These are phyloP conservation scores for Andrographis paniculata DNA, from an alignment of 305 asterid species.

Conservation along the genomic window DNA sequence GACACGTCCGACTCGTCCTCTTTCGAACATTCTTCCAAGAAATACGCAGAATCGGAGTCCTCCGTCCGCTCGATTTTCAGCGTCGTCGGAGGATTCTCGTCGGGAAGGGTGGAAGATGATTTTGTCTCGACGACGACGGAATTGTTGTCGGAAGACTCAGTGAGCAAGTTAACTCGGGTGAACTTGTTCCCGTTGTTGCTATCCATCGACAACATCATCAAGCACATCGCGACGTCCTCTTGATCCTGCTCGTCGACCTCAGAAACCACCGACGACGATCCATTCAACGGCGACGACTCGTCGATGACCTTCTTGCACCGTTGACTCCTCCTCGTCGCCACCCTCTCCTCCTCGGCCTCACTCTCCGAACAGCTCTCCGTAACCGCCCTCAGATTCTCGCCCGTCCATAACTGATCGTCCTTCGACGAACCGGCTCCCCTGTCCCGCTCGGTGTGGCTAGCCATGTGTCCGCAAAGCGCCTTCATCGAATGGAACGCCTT, in stretches of 20 bases:
- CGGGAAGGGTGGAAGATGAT: slow-evolving; percentile 43
- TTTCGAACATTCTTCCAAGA: slow-evolving; percentile 57
- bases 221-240: slow-evolving; percentile 67
- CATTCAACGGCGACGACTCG: slow-evolving; percentile 24
- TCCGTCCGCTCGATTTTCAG: slow-evolving; percentile 27
- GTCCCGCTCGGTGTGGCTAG: slow-evolving; percentile 55
- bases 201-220: slow-evolving; percentile 81
- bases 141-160: slow-evolving; percentile 76
- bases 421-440: slow-evolving; percentile 28
- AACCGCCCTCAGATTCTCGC: slow-evolving; percentile 44
- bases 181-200: slow-evolving; percentile 33
- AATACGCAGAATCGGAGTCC: slow-evolving; percentile 81
- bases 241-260: slow-evolving; percentile 76
- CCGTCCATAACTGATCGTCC: slow-evolving; percentile 71
- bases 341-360: slow-evolving; percentile 38
- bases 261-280: slow-evolving; percentile 62
- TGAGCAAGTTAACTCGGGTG: slow-evolving; percentile 55
- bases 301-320: slow-evolving; percentile 44
- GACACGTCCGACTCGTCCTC: slow-evolving; percentile 61
- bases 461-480: slow-evolving; percentile 75
- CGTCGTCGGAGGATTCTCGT: slow-evolving; percentile 20
- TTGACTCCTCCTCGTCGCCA: slow-evolving; percentile 32
- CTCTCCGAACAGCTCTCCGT: slow-evolving; percentile 53
- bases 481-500: slow-evolving; percentile 55
- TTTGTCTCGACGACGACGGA: slow-evolving; percentile 71